Evolutionary conservation across 805 yeast species (phyloP), one percentile per base, ranked within the genome.

Genomic region (Metschnikowia shivogae): DNA sequence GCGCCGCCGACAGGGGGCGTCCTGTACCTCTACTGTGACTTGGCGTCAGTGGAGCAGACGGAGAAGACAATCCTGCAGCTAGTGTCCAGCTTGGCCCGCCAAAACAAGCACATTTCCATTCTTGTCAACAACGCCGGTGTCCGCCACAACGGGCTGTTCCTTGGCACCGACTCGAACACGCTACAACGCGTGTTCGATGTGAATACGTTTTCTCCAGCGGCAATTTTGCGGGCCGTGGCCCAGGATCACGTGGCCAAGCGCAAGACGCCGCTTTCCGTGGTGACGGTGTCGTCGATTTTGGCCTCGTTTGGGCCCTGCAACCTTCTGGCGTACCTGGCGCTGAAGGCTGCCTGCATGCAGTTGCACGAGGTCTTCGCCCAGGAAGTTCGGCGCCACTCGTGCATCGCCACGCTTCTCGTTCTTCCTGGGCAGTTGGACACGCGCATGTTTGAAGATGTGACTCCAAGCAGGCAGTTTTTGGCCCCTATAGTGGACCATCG

Each of bases 381-480:
- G 35, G 84, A 78, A 48, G 43, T 68, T 6, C 38, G 37, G 1
- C 48, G 46, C 1, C 39, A 40, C 30, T 57, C 65, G 0, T 39
- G 43, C 1, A 54, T 77, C 3, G 53, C 68, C 4, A 48, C 70
- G 26, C 61, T 74, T 12, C 55, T 73, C 9, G 71, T 77, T 6
- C 48, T 68, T 2, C 80, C 82, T 0, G 84, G 84, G 2, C 83
- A 78, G 55, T 55, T 78, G 27, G 62, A 67, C 36, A 65, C 79
- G 0, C 56, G 53, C 8, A 76, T 78, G 82, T 78, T 78, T 50
- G 50, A 54, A 1, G 80, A 77, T 50, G 73, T 76, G 7, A 50
- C 56, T 1, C 73, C 75, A 4, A 62, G 70, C 6, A 59, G 62
- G 34, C 49, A 48, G 27, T 76, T 77, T 46, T 55, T 78, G 36